These are phyloP conservation scores for Trypethelium eluteriae DNA, from an alignment of 495 filamentous ascomycete species.

Conservation along the genomic window DNA sequence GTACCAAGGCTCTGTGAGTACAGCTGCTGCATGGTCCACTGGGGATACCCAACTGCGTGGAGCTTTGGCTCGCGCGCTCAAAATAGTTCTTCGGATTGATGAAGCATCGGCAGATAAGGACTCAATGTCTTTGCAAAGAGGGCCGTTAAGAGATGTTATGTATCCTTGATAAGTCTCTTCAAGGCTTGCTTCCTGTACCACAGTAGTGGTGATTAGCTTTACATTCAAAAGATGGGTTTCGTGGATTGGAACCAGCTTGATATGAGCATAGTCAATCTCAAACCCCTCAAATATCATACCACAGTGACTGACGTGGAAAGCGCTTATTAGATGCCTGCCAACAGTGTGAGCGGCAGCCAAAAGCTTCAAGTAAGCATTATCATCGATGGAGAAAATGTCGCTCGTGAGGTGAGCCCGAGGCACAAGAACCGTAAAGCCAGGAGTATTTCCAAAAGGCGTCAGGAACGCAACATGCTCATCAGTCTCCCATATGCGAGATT, in stretches of 20 bases:
- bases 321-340: neutral
- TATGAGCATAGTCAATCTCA: constrained; percentile 23
- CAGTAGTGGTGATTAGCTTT: neutral
- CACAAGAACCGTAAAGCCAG: neutral
- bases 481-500: neutral
- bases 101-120: neutral
- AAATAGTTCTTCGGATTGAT: neutral
- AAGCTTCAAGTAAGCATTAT: neutral
- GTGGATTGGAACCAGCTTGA: constrained; percentile 23
- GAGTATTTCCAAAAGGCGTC: neutral
- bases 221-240: neutral
- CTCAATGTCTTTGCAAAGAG: neutral
- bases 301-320: neutral
- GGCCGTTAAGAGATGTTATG: neutral
- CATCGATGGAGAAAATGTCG: neutral
- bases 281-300: constrained; percentile 26
- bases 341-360: neutral
- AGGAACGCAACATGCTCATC: neutral
- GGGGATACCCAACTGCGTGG: neutral
- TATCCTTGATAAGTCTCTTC: neutral
- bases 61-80: neutral
- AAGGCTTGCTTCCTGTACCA: neutral
- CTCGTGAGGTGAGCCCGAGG: neutral
- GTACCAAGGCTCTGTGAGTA: neutral
- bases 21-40: neutral